A percentile compares a stretch with the other conserved stretches of the same genome.
phyloP scores from a whole-genome alignment of 306 rosid species.

The Crataegus laevigata region DNA sequence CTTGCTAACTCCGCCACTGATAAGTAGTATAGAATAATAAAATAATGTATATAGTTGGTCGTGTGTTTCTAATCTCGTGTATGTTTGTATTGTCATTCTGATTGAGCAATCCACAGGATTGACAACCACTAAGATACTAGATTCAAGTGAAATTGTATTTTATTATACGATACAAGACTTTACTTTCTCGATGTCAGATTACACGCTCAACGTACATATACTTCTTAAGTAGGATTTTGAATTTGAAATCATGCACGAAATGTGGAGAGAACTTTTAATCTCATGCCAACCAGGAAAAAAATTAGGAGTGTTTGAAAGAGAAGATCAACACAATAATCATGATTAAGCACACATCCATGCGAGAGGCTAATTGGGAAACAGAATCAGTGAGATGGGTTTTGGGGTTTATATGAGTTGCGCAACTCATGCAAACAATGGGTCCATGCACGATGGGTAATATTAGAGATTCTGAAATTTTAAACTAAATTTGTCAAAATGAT shows the following conservation, averaged over 20 bases:
- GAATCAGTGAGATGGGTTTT: background rate
- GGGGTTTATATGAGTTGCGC: background rate
- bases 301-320: background rate
- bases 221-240: background rate
- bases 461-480: too few relatives aligned
- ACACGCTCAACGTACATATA: background rate
- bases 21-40: too few relatives aligned
- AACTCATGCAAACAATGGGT: background rate
- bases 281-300: background rate
- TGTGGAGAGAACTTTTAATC: background rate
- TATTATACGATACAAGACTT: background rate
- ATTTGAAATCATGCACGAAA: background rate
- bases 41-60: too few relatives aligned
- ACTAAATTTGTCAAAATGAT: too few relatives aligned
- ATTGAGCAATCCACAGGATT: too few relatives aligned
- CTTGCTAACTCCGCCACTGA: rapidly evolving
- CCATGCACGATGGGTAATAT: background rate
- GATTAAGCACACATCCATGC: background rate
- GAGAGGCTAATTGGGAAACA: background rate
- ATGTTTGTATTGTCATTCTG: too few relatives aligned
- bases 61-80: too few relatives aligned
- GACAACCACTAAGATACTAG: background rate
- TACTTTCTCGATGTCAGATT: background rate
- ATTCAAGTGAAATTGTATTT: background rate
- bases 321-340: background rate